A percentile compares a stretch with the other conserved stretches of the same genome.
phyloP scores from a whole-genome alignment of 106 monocot species.

The Chionographis japonica region DNA sequence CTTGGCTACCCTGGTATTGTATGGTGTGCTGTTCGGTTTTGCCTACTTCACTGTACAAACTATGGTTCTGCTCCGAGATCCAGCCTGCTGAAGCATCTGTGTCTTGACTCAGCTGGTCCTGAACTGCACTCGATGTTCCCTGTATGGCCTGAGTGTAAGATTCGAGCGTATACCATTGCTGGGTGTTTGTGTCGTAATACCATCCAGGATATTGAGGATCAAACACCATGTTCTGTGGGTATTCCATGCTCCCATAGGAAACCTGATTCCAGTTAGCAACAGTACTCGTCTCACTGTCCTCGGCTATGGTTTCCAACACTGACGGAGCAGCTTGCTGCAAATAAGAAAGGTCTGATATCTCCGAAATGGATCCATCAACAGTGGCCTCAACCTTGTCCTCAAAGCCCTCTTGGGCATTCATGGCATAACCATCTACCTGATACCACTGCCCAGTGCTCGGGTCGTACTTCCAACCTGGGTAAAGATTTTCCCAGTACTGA shows the following conservation, averaged over 20 bases:
- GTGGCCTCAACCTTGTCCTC: slow-evolving; percentile 1
- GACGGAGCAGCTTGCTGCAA: slow-evolving; percentile 45
- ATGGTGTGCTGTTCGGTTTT: slow-evolving; percentile 13
- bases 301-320: slow-evolving; percentile 44
- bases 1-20: slow-evolving; percentile 11
- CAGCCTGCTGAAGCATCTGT: slow-evolving; percentile 20
- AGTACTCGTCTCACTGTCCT: slow-evolving; percentile 21
- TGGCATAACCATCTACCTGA: slow-evolving; percentile 37
- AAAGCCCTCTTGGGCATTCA: neutral
- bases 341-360: slow-evolving; percentile 36
- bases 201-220: slow-evolving; percentile 91
- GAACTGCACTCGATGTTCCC: slow-evolving; percentile 10
- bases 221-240: slow-evolving; percentile 92
- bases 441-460: slow-evolving; percentile 48
- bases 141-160: slow-evolving; percentile 52
- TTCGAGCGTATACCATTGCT: slow-evolving; percentile 77
- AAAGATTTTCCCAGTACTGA: slow-evolving; percentile 75
- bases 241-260: slow-evolving; percentile 35
- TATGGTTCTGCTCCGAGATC: slow-evolving; percentile 7
- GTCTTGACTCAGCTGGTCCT: slow-evolving; percentile 16
- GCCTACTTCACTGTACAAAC: slow-evolving; percentile 4
- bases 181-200: slow-evolving; percentile 88
- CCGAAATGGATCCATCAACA: slow-evolving; percentile 12
- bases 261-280: slow-evolving; percentile 29
- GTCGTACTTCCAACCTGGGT: slow-evolving; percentile 95